Conservation (phyloP, 257 asterid genomes). For the Solanum ossicruentum region DNA sequence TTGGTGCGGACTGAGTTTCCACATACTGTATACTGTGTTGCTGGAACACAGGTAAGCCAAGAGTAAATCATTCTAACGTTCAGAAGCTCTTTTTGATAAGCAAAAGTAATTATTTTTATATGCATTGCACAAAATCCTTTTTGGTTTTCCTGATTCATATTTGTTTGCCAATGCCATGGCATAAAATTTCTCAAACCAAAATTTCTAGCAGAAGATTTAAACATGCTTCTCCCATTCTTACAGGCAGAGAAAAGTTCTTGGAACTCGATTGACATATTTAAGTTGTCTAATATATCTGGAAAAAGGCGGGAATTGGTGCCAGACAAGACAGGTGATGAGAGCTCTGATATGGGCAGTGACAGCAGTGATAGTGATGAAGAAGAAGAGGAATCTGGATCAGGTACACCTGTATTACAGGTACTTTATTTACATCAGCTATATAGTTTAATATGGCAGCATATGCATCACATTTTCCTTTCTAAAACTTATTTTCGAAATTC, state of each 20-base stretch:
- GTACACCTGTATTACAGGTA: slow-evolving; percentile 65
- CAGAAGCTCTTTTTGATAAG: not conserved
- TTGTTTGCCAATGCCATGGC: not conserved
- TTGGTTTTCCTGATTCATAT: not conserved
- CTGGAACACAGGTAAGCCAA: slow-evolving; percentile 62
- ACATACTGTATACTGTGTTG: slow-evolving; percentile 62
- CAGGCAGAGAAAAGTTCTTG: slow-evolving; percentile 73
- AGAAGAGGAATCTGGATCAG: slow-evolving; percentile 40
- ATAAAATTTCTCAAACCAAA: not conserved
- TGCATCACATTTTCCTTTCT: not conserved
- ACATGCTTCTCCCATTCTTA: not conserved
- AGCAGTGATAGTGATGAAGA: slow-evolving; percentile 72
- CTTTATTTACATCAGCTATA: not conserved
- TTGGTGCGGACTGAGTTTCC: slow-evolving; percentile 86
- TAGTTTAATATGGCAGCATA: not conserved
- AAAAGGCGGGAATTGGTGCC: slow-evolving; percentile 71
- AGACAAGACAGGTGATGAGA: slow-evolving; percentile 30
- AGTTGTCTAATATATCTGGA: slow-evolving; percentile 70
- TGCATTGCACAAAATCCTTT: not conserved
- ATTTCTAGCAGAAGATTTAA: not conserved
- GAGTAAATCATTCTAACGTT: not conserved
- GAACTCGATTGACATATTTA: slow-evolving; percentile 65
- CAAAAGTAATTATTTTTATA: not conserved
- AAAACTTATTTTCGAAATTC: not conserved
- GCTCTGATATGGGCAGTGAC: slow-evolving; percentile 65